Base-by-base conservation (phyloP, 768 basidiomycete genomes). In the Boletus rufocinnamomeus region DNA sequence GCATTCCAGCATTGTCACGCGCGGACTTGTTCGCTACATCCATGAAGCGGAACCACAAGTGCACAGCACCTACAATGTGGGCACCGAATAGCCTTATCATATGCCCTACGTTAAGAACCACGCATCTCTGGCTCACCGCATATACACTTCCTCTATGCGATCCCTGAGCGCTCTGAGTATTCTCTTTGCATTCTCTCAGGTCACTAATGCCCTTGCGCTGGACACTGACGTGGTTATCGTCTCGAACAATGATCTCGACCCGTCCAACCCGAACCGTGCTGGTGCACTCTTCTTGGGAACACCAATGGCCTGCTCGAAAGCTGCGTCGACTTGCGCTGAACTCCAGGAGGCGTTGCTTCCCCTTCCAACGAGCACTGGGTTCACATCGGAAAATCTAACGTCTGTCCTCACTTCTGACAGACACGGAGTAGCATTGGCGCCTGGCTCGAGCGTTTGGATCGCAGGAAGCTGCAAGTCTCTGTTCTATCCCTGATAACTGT, bases 211-310 rank as follows among this genome's bases (percentile, higher is more conserved):
- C 13, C 13, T 44, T 19, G 52, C 30, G 5, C 38, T 49, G 10
- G 44, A 28, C 34, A 52, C 50, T 16, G 54, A 56, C 9, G 56
- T 63, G 28, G 47, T 63, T 16, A 52, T 58, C 16, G 16, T 63
- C 46, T 63, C 54, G 4, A 63, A 63, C 52, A 63, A 63, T 27
- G 56, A 63, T 46, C 53, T 63, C 27, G 11, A 63, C 47, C 45
- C 50, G 0, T 63, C 56, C 43, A 51, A 59, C 7, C 21, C 21
- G 11, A 53, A 56, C 32, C 53, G 61, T 35, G 50, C 40, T 9
- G 19, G 62, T 23, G 62, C 56, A 27, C 50, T 63, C 21, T 59
- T 63, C 6, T 21, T 59, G 47, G 53, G 38, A 32, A 51, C 57
- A 6, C 44, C 57, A 6, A 6, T 56, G 16, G 2, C 57, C 28